Percentiles rank a stretch among this genome's conserved stretches.
These are phyloP conservation scores for Podosphaera fusca DNA, from an alignment of 2,329 filamentous ascomycete genomes.

Conservation along the genomic window DNA sequence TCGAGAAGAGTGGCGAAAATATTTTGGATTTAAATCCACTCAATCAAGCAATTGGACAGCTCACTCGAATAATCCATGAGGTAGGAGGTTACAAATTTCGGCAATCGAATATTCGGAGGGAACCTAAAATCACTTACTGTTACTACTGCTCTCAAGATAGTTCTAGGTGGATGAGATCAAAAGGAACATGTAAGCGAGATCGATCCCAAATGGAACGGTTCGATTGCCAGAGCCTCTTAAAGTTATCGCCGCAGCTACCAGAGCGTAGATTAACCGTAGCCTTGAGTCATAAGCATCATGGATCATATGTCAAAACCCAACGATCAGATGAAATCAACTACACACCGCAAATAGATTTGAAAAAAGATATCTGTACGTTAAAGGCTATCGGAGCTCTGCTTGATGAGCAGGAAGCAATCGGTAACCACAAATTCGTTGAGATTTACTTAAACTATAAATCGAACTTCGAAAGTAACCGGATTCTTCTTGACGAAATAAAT, in stretches of 20 bases:
- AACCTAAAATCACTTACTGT: no score
- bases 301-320: no score
- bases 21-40: neutral
- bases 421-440: neutral
- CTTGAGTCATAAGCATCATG: neutral
- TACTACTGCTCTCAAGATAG: no score
- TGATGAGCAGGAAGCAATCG: neutral
- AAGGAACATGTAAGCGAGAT: no score
- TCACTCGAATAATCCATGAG: neutral
- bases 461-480: neutral
- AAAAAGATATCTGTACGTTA: neutral
- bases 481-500: neutral
- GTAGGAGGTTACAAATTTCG: neutral
- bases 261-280: neutral
- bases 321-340: no score
- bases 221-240: no score
- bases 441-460: neutral
- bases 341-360: no score
- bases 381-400: neutral
- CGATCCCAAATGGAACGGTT: no score
- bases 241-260: neutral
- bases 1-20: neutral
- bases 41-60: neutral
- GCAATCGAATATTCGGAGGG: neutral
- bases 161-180: no score